These are phyloP conservation scores for Metschnikowia anglica DNA, from an alignment of 805 yeast species.

Conservation along the genomic window DNA sequence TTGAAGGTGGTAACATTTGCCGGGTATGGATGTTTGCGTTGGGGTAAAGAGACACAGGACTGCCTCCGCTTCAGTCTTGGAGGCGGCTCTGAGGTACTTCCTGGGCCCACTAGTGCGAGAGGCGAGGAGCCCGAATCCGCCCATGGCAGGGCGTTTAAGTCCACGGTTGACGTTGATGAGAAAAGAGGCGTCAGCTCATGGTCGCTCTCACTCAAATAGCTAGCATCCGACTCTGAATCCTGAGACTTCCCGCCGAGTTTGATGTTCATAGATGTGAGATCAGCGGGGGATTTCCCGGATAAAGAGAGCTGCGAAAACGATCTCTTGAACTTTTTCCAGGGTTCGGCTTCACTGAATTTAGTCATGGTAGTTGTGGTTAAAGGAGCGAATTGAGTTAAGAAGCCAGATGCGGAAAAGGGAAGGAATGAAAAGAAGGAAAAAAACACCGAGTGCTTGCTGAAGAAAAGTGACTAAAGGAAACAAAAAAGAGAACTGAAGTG, in stretches of 20 bases:
- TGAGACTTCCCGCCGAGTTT: background rate
- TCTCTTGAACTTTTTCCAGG: constrained; percentile 16
- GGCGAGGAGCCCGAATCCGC: background rate
- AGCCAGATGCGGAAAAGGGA: background rate
- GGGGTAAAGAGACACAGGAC: constrained; percentile 5
- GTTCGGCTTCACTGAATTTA: constrained; percentile 1
- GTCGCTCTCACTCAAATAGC: constrained; percentile 4
- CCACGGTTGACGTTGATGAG: constrained; percentile 8
- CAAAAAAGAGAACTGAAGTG: background rate
- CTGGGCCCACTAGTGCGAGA: background rate
- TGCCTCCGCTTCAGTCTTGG: constrained; percentile 4
- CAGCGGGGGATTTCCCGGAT: constrained; percentile 1
- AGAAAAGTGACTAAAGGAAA: background rate
- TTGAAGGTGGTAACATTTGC: constrained; percentile 2
- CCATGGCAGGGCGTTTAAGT: constrained; percentile 6
- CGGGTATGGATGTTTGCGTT: constrained; percentile 10
- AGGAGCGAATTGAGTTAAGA: background rate
- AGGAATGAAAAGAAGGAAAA: background rate
- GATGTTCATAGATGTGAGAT: constrained; percentile 1
- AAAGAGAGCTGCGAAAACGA: constrained; percentile 14
- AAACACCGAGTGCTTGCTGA: background rate
- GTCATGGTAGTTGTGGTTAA: constrained; percentile 1
- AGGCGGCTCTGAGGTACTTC: background rate
- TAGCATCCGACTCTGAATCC: constrained; percentile 2
- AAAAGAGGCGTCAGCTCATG: constrained; percentile 8